Evolutionary conservation across 805 yeast species (phyloP), one percentile per base, ranked within the genome.

Genomic region (Cyberlindnera amylophila): DNA sequence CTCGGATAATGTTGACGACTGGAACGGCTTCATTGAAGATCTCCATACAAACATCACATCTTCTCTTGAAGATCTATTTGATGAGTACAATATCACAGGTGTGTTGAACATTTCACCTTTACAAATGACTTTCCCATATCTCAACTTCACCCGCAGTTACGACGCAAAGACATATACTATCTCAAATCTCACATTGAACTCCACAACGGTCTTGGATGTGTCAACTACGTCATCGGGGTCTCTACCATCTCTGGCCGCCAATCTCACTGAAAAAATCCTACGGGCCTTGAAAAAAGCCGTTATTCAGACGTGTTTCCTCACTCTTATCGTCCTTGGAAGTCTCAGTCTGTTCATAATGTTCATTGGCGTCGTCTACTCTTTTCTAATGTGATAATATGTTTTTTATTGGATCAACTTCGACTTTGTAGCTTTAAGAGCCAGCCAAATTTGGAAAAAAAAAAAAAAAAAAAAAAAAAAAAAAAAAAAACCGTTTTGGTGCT

Each of bases 331-430:
- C 4, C 27, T 41, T 23, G 45, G 48, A 9, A 32, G 32, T 4
- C 15, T 41, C 4, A 14, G 28, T 23, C 16, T 41, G 18, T 5
- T 31, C 2, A 30, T 42, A 6, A 21, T 44, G 26, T 12, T 39
- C 3, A 6, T 49, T n/a, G 53, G 53, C 2, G 39, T 38, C 6
- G 32, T 49, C 4, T 44, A 42, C 23, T 33, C 53, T n/a, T 17
- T 49, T 16, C 29, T 32, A 7, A 36, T 42, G 29, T 41, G n/a
- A n/a, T n/a, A n/a, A n/a, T n/a, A n/a, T n/a, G n/a, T n/a, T n/a
- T n/a, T n/a, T n/a, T n/a, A n/a, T n/a, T n/a, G n/a, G n/a, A n/a
- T n/a, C n/a, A n/a, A n/a, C n/a, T n/a, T n/a, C n/a, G n/a, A n/a
- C n/a, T n/a, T n/a, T n/a, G n/a, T n/a, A n/a, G n/a, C n/a, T n/a